Conservation (phyloP, 768 basidiomycete genomes). For the Crassisporium funariophilum region DNA sequence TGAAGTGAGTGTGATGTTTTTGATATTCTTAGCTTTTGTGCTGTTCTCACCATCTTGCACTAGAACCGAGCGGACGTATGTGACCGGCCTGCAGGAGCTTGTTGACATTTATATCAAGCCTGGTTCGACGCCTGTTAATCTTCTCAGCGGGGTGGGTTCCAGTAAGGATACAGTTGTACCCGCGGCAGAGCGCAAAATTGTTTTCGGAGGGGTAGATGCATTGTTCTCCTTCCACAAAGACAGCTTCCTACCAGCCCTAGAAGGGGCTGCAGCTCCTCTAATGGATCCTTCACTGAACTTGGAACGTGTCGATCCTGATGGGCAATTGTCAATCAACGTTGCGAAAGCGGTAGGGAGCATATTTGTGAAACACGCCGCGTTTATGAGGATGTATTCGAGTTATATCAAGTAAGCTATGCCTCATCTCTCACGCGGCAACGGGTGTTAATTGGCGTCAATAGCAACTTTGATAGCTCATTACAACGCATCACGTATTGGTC, state of each 20-base stretch:
- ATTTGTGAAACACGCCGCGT: constrained; percentile 92
- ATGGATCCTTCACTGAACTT: constrained; percentile 50
- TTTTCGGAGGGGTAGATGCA: constrained; percentile 89
- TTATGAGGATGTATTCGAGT: constrained; percentile 98
- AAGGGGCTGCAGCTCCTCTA: constrained; percentile 72
- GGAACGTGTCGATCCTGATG: constrained; percentile 64
- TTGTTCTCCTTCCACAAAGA: constrained; percentile 92
- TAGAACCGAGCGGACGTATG: constrained; percentile 94
- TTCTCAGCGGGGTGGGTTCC: constrained; percentile 70
- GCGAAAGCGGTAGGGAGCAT: constrained; percentile 84
- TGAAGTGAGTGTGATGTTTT: constrained; percentile 68
- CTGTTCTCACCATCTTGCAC: constrained; percentile 18
- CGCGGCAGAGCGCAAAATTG: constrained; percentile 81
- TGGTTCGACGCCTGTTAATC: constrained; percentile 66
- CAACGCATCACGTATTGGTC: constrained; percentile 89
- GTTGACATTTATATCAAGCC: constrained; percentile 95
- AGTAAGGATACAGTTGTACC: constrained; percentile 87
- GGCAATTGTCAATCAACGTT: constrained; percentile 70
- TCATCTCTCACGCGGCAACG: neutral
- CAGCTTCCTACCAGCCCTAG: constrained; percentile 90
- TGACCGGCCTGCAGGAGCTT: constrained; percentile 90
- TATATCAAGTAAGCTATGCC: constrained; percentile 80
- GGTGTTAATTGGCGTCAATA: constrained; percentile 32
- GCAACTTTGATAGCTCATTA: constrained; percentile 93
- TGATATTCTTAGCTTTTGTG: constrained; percentile 1